A percentile compares a stretch with the other conserved stretches of the same genome.
Conservation (phyloP, 768 basidiomycete genomes). For the Sistotremastrum niveocremeum region DNA sequence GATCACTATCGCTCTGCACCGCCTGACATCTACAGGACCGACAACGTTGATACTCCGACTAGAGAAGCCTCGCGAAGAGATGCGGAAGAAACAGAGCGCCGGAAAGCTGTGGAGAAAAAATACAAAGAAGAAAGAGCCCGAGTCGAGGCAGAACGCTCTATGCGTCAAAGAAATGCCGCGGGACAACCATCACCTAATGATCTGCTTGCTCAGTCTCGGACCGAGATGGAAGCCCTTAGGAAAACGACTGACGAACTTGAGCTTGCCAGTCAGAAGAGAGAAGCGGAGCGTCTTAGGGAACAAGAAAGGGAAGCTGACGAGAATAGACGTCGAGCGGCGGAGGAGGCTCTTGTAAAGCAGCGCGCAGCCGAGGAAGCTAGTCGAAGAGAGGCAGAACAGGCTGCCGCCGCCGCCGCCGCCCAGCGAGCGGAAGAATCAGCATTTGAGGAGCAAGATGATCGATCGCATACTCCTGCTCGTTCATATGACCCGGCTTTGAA, state of each 20-base stretch:
- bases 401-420: slow-evolving; percentile 3
- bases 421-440: slow-evolving; percentile 2
- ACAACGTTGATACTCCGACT: no score
- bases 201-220: no score
- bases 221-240: no score
- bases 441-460: slow-evolving; percentile 3
- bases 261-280: slow-evolving; percentile 3
- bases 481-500: not conserved
- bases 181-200: no score
- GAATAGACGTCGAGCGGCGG: slow-evolving; percentile 9
- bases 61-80: not conserved
- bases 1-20: no score
- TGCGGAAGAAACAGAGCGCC: not conserved
- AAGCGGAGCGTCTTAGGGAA: slow-evolving; percentile 8
- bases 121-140: no score
- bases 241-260: slow-evolving; percentile 3
- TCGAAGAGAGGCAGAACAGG: slow-evolving; percentile 12
- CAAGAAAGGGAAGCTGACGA: slow-evolving; percentile 8
- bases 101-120: not conserved
- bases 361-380: slow-evolving; percentile 10
- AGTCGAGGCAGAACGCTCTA: no score
- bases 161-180: no score
- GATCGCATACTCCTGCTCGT: not conserved
- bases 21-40: no score
- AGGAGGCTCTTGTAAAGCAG: slow-evolving; percentile 9